phyloP scores from a whole-genome alignment of 2,329 filamentous ascomycete species.

The Fusarium sp. region DNA sequence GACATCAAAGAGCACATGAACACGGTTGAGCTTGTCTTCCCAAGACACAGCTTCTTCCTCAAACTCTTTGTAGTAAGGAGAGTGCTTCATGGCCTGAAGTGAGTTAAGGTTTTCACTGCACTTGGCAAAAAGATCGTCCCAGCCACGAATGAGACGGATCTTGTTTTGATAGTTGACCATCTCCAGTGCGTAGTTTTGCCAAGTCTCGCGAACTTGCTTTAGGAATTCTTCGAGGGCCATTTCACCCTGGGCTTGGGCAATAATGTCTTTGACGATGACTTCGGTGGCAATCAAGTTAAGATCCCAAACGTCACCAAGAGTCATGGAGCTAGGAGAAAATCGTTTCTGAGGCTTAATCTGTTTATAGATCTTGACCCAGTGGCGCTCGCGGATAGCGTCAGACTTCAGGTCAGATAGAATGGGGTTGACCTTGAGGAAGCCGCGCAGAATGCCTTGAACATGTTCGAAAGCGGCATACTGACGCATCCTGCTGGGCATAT shows the following conservation, averaged over 20 bases:
- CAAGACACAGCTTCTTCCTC: slow-evolving; percentile 96
- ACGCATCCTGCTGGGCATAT: slow-evolving; percentile 98
- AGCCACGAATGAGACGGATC: slow-evolving; percentile 94
- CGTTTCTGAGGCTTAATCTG: slow-evolving; percentile 90
- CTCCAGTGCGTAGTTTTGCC: slow-evolving; percentile 94
- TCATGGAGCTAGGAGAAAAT: slow-evolving; percentile 94
- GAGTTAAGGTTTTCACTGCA: slow-evolving; percentile 99
- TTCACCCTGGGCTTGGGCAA: slow-evolving; percentile 94
- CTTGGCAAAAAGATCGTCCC: slow-evolving; percentile 98
- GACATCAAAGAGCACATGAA: slow-evolving; percentile 97
- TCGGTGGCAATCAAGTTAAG: slow-evolving; percentile 91
- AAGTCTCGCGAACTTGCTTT: slow-evolving; percentile 94
- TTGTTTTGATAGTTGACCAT: slow-evolving; percentile 98
- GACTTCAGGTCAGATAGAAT: slow-evolving; percentile 92
- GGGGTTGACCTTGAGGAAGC: slow-evolving; percentile 90
- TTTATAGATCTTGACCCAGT: slow-evolving; percentile 99
- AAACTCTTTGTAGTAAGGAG: slow-evolving; percentile 99
- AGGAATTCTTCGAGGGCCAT: slow-evolving; percentile 98
- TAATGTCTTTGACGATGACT: slow-evolving; percentile 89
- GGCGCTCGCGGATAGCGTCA: slow-evolving; percentile 93
- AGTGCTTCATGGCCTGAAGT: slow-evolving; percentile 97
- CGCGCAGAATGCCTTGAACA: slow-evolving; percentile 89
- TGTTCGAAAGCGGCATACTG: slow-evolving; percentile 99
- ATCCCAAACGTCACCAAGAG: slow-evolving; percentile 98
- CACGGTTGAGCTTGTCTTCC: slow-evolving; percentile 98